Percentiles rank a stretch among this genome's conserved stretches.
Conservation (phyloP, 2,329 filamentous ascomycete genomes). For the Verticillium zaregamsianum region DNA sequence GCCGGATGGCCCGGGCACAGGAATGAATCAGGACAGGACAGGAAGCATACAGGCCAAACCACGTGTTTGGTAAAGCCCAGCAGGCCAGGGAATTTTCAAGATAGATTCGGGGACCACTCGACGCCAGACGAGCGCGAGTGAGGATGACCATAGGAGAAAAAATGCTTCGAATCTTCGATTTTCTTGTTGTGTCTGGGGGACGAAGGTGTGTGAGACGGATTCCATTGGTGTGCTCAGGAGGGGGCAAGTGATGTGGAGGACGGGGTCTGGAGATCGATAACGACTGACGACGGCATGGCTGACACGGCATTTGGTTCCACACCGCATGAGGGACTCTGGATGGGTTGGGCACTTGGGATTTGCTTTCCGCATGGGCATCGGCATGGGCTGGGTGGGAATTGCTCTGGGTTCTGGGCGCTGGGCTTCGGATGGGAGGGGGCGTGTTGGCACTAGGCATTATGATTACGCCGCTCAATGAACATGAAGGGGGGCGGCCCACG, state of each 20-base stretch:
- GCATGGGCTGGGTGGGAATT: too few species aligned
- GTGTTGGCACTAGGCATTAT: too few species aligned
- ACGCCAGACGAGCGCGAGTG: conserved; percentile 10
- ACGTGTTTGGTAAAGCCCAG: conserved; percentile 9
- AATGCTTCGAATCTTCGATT: conserved; percentile 5
- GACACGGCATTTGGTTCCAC: too few species aligned
- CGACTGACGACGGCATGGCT: not conserved
- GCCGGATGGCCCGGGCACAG: conserved; percentile 10
- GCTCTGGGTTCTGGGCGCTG: too few species aligned
- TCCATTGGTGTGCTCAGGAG: not conserved
- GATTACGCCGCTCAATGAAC: too few species aligned
- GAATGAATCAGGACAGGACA: conserved; percentile 6
- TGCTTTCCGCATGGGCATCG: too few species aligned
- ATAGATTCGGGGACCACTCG: conserved; percentile 13
- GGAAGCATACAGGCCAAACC: conserved; percentile 9
- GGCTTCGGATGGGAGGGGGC: too few species aligned
- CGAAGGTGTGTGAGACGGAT: not conserved
- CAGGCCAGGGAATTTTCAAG: not conserved
- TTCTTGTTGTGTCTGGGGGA: not conserved
- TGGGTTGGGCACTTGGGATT: not conserved
- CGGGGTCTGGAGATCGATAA: not conserved
- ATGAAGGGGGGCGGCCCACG: too few species aligned
- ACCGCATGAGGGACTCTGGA: not conserved
- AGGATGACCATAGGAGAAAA: conserved; percentile 14
- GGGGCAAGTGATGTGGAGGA: not conserved